Evolutionary conservation across 192 early-diverging fungal species (phyloP).

Genomic region (Coemansia sp.): DNA sequence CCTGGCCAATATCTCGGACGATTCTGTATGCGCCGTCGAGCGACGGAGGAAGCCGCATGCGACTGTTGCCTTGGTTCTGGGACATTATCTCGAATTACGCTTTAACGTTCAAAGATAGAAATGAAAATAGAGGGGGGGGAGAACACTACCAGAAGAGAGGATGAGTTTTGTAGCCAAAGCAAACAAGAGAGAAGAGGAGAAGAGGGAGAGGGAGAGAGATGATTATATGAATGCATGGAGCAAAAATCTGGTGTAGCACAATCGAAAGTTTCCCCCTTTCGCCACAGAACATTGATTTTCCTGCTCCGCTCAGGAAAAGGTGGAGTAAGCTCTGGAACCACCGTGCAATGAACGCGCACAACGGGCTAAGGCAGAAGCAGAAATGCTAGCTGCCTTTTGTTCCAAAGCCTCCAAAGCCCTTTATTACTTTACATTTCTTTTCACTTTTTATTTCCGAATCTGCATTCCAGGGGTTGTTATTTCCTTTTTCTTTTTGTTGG

Average conservation of each 20-base stretch:
- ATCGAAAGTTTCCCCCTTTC: neutral
- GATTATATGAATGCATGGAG: neutral
- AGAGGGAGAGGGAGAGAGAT: neutral
- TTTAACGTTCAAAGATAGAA: neutral
- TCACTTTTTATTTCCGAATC: neutral
- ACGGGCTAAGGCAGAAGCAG: neutral
- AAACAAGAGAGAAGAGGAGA: neutral
- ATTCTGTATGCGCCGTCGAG: conserved; percentile 68
- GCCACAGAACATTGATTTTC: conserved; percentile 2
- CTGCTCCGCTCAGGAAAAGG: conserved; percentile 2
- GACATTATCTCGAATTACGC: conserved; percentile 15
- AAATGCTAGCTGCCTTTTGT: neutral
- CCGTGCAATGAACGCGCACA: neutral
- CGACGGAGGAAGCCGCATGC: conserved; percentile 61
- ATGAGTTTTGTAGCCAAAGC: neutral
- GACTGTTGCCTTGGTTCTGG: conserved; percentile 40
- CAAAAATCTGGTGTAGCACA: neutral
- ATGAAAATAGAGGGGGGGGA: neutral
- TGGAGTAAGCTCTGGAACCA: neutral
- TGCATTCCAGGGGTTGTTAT: neutral
- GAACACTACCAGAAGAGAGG: neutral
- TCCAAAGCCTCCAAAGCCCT: neutral
- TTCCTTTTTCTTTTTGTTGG: neutral
- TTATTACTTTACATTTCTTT: conserved; percentile 1
- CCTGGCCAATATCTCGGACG: conserved; percentile 83